A percentile compares a stretch with the other conserved stretches of the same genome.
Evolutionary conservation across 495 filamentous ascomycete genomes (phyloP).

Genomic region (Penicillium lagena): DNA sequence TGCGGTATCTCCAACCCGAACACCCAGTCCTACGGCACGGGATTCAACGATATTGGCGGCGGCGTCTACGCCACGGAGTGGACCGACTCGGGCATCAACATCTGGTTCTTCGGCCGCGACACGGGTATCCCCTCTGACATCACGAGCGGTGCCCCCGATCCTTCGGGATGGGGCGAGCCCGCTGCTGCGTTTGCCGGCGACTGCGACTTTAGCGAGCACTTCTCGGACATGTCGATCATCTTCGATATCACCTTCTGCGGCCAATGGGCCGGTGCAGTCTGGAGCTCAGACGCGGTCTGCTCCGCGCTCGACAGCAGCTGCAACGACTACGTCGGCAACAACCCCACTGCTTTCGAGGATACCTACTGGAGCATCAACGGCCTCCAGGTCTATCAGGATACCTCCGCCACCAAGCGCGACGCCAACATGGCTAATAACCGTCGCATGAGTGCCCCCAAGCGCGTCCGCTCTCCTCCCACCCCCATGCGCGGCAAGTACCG

Average conservation of each 20-base stretch:
- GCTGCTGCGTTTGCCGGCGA: constrained; percentile 49
- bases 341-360: constrained; percentile 52
- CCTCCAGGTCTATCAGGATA: constrained; percentile 52
- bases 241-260: constrained; percentile 68
- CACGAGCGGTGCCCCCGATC: constrained; percentile 42
- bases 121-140: constrained; percentile 48
- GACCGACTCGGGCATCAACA: constrained; percentile 49
- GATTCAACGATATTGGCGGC: constrained; percentile 52
- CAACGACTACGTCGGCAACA: constrained; percentile 55
- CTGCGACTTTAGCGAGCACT: constrained; percentile 56
- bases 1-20: constrained; percentile 41
- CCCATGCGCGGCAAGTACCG: too few relatives aligned
- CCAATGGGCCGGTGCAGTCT: constrained; percentile 51
- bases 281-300: constrained; percentile 17
- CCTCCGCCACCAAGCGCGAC: background rate
- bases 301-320: constrained; percentile 44
- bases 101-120: constrained; percentile 54
- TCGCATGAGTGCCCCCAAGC: background rate
- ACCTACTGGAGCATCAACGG: constrained; percentile 63
- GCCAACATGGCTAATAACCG: background rate
- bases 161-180: constrained; percentile 52
- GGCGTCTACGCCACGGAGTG: constrained; percentile 62
- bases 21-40: constrained; percentile 41
- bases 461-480: background rate
- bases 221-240: constrained; percentile 58